phyloP scores from a whole-genome alignment of 163 green algal genomes.

The Volvox carteri region DNA sequence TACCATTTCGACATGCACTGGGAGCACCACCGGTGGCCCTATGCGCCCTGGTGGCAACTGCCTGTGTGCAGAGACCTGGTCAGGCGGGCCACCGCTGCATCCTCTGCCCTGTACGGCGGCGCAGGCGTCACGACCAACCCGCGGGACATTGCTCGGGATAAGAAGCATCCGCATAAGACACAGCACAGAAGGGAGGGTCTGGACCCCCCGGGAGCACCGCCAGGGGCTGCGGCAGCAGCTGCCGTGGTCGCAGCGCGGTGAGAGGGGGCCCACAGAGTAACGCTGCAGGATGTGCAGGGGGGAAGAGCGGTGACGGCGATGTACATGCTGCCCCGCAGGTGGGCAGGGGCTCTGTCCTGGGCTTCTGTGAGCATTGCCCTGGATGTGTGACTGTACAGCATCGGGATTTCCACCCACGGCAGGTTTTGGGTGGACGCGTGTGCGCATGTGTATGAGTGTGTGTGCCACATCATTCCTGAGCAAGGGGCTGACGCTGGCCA shows the following conservation, averaged over 20 bases:
- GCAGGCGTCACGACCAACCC: background rate
- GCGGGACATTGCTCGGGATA: background rate
- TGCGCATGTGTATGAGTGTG: no score
- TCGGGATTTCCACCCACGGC: no score
- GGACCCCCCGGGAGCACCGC: background rate
- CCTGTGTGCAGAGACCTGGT: background rate
- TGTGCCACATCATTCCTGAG: no score
- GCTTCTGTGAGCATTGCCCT: no score
- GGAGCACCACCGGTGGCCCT: constrained; percentile 71
- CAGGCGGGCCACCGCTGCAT: background rate
- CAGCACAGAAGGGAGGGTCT: background rate
- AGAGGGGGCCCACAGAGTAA: no score
- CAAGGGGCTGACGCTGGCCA: no score
- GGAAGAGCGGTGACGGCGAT: no score
- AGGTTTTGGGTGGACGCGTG: no score
- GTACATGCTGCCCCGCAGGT: no score
- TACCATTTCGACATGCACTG: constrained; percentile 65
- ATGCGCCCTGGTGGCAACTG: constrained; percentile 71
- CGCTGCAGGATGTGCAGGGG: no score
- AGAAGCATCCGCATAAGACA: background rate
- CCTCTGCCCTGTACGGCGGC: background rate
- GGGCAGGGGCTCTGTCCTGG: no score
- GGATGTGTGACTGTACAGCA: no score
- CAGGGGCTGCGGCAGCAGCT: background rate
- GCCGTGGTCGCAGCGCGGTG: background rate